Conservation (phyloP, 2,329 filamentous ascomycete species). For the Verticillium dahliae region DNA sequence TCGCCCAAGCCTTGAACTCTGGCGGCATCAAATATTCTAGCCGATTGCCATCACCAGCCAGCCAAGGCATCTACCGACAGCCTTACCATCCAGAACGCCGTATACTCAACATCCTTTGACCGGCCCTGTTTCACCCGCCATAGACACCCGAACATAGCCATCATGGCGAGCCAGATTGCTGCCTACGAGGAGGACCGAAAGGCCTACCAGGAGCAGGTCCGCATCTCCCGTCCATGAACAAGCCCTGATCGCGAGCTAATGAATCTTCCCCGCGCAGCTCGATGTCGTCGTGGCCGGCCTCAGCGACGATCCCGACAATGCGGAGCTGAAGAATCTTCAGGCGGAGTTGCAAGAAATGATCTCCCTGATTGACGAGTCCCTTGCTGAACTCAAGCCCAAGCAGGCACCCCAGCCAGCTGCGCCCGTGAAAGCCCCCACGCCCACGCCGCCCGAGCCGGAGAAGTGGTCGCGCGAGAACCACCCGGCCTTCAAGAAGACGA, state of each 20-base stretch:
- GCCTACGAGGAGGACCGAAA: constrained; percentile 45
- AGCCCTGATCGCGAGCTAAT: constrained; percentile 11
- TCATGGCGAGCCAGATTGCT: constrained; percentile 23
- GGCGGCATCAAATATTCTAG: background rate
- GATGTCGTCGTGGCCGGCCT: constrained; percentile 71
- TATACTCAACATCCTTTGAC: background rate
- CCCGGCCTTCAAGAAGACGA: constrained; percentile 64
- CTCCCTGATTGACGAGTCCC: constrained; percentile 68
- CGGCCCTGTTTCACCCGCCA: no score
- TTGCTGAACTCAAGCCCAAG: constrained; percentile 70
- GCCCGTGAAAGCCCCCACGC: constrained; percentile 30
- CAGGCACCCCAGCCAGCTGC: constrained; percentile 30
- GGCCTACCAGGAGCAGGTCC: constrained; percentile 51
- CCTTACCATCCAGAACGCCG: background rate
- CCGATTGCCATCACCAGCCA: background rate
- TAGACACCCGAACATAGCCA: background rate
- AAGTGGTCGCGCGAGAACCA: constrained; percentile 80
- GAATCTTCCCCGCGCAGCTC: constrained; percentile 48
- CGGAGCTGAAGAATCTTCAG: constrained; percentile 70
- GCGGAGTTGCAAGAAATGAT: constrained; percentile 79
- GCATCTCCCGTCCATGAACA: constrained; percentile 8
- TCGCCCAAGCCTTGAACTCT: background rate
- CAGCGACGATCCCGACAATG: constrained; percentile 72
- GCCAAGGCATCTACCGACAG: background rate
- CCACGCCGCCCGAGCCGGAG: constrained; percentile 51